Evolutionary conservation across 768 basidiomycete genomes (phyloP), one percentile per base, ranked within the genome.

Genomic region (Trametes cinnabarina): DNA sequence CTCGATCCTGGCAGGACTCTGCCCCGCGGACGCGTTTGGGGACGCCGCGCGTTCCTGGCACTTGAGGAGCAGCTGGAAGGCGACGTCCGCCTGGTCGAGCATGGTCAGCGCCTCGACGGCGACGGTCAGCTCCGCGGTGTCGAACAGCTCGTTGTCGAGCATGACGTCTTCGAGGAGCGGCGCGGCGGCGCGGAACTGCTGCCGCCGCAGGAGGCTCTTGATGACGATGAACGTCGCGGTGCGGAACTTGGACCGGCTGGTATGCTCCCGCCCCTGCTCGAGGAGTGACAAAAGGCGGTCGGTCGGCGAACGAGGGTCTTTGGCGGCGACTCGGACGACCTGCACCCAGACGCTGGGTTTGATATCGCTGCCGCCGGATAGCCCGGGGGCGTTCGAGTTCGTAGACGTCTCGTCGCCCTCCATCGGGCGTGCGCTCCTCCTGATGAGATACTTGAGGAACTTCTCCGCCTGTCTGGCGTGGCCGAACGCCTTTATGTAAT

Each of bases 211-310:
- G 8, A 88, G 70, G 0, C 80, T 85, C 28, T 77, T 77, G 39
- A 88, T 75, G 56, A 84, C 69, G 26, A 82, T 70, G 19, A 82
- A 84, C 63, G 84, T 80, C 0, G 84, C 77, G 0, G 73, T 78
- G 12, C 76, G 70, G 3, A 75, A 81, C 0, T 80, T 77, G 25
- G 69, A 71, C 22, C 79, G 70, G 19, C 66, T 52, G 46, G 62
- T n/a, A 68, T 66, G 34, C 58, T 61, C 15, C 65, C 58, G 2
- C 65, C 66, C 4, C 72, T 70, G 68, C 19, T 72, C 58, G 61
- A 80, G 81, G 25, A 79, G 65, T 0, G 65, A 56, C 25, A 81
- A 61, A 17, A 84, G 72, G 10, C 58, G 63, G 32, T 64, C 43
- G 2, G 74, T 61, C 19, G 74, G 48, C 30, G 72, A 72, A 43